Base-by-base conservation (phyloP, 306 rosid species). In the Trifolium dubium region DNA sequence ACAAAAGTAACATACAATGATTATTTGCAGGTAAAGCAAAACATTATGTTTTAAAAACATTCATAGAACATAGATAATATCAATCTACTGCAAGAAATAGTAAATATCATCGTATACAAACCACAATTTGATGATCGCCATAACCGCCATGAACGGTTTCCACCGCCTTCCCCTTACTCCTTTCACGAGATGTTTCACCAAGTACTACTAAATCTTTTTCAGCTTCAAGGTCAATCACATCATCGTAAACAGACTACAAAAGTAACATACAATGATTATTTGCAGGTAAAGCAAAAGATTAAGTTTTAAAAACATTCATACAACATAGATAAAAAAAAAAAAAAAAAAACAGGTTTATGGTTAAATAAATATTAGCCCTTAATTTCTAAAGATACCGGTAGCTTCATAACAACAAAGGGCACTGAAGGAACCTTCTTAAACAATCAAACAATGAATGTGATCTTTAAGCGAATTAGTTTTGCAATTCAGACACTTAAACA, bases 131-230 rank as follows among this genome's bases (percentile, higher is more conserved):
- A n/a, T n/a, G n/a, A n/a, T n/a, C n/a, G n/a, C n/a, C n/a, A n/a
- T n/a, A n/a, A n/a, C n/a, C n/a, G n/a, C n/a, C n/a, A n/a, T n/a
- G n/a, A n/a, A n/a, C n/a, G n/a, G n/a, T n/a, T n/a, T n/a, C n/a
- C n/a, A n/a, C n/a, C n/a, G n/a, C 81, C 86, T 93, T 93, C 67
- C 92, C 93, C 69, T 89, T 93, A 67, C 53, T 77, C 74, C 67
- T 83, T 58, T 43, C 64, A 69, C 79, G 62, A 79, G 80, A 76
- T 28, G 60, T 80, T 51, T 89, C 12, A 40, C 46, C 46, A 39
- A 39, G 10, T 39, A 39, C 44, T 14, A 41, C 2, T 41, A 41
- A 10, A 54, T 47, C 61, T 1, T 23, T 34, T 7, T 53, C 50
- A 12, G 5, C 1, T 4, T 85, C 96, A 75, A 92, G 50, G 68